These are phyloP conservation scores for Pinguiococcus pyrenoidosus DNA, from an alignment of 108 stramenopile species.

Conservation along the genomic window DNA sequence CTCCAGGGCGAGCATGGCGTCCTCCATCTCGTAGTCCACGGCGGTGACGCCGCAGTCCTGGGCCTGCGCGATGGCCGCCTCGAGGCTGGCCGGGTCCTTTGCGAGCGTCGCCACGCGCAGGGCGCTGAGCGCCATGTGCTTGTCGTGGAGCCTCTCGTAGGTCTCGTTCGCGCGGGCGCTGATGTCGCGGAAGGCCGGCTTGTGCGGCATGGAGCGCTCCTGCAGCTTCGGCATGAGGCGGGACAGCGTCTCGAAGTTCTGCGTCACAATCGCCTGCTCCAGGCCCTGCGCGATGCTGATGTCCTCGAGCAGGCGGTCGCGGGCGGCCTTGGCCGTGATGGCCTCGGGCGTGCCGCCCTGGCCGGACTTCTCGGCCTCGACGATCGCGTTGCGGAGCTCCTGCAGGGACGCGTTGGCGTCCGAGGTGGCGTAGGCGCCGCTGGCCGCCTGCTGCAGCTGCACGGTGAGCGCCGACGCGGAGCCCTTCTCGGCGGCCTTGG, in stretches of 20 bases:
- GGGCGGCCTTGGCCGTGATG: neutral
- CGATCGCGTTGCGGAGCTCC: neutral
- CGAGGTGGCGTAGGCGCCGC: neutral
- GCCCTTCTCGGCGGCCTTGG: slow-evolving; percentile 1
- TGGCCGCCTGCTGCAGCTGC: neutral
- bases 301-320: neutral
- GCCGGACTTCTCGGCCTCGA: neutral
- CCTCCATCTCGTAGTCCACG: slow-evolving; percentile 15
- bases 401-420: neutral
- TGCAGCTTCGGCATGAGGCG: no score
- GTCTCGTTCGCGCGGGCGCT: no score
- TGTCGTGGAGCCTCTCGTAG: no score
- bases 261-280: slow-evolving; percentile 14
- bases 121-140: no score
- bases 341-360: no score
- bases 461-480: neutral
- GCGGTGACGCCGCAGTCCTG: slow-evolving; percentile 4
- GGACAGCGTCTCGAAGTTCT: no score
- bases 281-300: slow-evolving; percentile 7
- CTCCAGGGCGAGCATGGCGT: slow-evolving; percentile 20
- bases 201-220: no score
- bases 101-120: slow-evolving; percentile 7
- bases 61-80: slow-evolving; percentile 20
- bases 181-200: no score
- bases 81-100: slow-evolving; percentile 6